Conservation (phyloP, 2,329 filamentous ascomycete species). For the Neonectria faginata region DNA sequence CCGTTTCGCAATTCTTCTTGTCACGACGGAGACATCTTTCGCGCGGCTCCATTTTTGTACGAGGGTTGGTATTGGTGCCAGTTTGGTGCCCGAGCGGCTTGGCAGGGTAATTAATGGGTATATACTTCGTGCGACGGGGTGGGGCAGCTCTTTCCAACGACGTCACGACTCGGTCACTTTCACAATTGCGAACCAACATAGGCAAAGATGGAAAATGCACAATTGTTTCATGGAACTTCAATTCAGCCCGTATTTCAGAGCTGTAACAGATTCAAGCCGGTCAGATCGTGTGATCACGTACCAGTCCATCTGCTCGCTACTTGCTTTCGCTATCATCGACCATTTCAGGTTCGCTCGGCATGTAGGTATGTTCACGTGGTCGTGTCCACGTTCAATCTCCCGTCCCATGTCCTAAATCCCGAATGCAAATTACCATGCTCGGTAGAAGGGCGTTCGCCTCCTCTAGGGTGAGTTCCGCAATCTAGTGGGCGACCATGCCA, state of each 20-base stretch:
- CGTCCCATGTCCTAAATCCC: constrained; percentile 15
- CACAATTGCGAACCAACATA: not conserved
- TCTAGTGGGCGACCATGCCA: constrained; percentile 57
- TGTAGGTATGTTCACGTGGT: constrained; percentile 8
- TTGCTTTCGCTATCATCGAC: constrained; percentile 26
- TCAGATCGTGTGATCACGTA: constrained; percentile 25
- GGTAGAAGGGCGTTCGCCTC: constrained; percentile 20
- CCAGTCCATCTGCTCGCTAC: constrained; percentile 10
- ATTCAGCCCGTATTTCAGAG: constrained; percentile 39
- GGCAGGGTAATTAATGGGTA: too few species aligned
- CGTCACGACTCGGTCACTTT: not conserved
- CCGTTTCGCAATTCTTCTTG: not conserved
- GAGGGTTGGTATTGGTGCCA: not conserved
- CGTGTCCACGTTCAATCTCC: constrained; percentile 3
- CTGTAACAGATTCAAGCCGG: constrained; percentile 17
- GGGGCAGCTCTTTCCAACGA: not conserved
- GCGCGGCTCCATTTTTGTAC: not conserved
- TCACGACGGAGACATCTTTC: not conserved
- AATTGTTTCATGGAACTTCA: constrained; percentile 21
- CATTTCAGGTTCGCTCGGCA: constrained; percentile 27
- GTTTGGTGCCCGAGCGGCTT: not conserved
- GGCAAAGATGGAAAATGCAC: not conserved
- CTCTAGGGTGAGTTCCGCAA: constrained; percentile 47
- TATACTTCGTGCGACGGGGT: too few species aligned
- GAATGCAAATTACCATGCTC: constrained; percentile 4